phyloP scores from a whole-genome alignment of 73 alveolate species.

The Tetrahymena malaccensis region DNA sequence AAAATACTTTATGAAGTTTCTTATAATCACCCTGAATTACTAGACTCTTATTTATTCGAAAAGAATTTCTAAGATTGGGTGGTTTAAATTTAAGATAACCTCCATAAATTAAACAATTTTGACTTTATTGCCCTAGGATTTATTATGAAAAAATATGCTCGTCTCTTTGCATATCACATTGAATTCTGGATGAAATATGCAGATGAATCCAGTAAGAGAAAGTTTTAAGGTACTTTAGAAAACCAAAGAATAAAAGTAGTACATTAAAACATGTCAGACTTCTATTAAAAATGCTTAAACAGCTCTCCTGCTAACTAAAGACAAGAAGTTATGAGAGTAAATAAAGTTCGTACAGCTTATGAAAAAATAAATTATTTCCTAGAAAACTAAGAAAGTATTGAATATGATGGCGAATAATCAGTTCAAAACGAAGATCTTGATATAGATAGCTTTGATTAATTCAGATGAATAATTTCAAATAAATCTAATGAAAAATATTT shows the following conservation, averaged over 20 bases:
- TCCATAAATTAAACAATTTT: neutral
- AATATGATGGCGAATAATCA: neutral
- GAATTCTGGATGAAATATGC: neutral
- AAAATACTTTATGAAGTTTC: neutral
- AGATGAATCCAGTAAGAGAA: neutral
- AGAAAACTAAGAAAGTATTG: neutral
- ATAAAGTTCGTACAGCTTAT: neutral
- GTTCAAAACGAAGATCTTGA: neutral
- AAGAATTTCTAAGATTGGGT: neutral
- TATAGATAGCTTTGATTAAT: neutral
- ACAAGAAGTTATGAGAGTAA: neutral
- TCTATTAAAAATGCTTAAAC: neutral
- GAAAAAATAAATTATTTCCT: neutral
- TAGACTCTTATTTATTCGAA: neutral
- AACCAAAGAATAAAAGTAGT: neutral
- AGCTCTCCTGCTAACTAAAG: neutral
- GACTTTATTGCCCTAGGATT: neutral
- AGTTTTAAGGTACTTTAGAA: neutral
- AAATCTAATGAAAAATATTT: too few relatives aligned
- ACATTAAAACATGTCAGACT: neutral
- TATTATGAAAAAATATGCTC: neutral
- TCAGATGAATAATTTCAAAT: neutral
- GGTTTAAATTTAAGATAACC: neutral
- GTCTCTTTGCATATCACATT: neutral
- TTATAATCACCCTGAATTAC: neutral